Evolutionary conservation across 805 yeast genomes (phyloP), one percentile per base, ranked within the genome.

Genomic region (Teunomyces funiuensis): DNA sequence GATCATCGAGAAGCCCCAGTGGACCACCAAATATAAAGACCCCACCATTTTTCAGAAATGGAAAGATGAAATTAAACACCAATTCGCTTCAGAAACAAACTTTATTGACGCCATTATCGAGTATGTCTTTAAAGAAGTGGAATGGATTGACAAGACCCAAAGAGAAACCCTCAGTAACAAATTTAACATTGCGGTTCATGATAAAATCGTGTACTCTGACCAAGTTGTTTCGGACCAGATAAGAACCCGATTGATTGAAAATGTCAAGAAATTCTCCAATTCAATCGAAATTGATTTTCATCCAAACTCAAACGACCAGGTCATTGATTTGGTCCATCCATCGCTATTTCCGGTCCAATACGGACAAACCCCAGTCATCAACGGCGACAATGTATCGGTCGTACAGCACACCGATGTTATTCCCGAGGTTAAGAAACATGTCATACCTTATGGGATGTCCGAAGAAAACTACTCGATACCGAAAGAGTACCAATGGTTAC

Each of bases 1-100:
- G 17, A 53, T 60, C 18, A 49, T 65, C 5, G 31, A 15, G 16
- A 62, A 59, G 43, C 60, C 57, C 6, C 46, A 57, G 7, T 63
- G 68, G 69, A 42, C 51, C 45, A 9, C 33, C 1, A 61, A 62
- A 39, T 48, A 41, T 28, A 46, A 52, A 18, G 46, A 62, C 34
- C 44, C 46, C 3, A 49, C 36, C 11, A 56, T 63, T 39, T 39
- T 44, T 5, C 41, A 30, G 4, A 58, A 55, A 41, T 63, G 69
- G 69, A 50, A 36, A 37, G 25, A 30, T 4, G 68, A 63, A 25
- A 31, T 44, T 11, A 15, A 33, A 9, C 41, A 26, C 3, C 37
- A 38, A 8, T n/a, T 39, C 28, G 13, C 20, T 5, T 37, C 13
- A 17, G 31, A 19, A 28, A 38, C 50, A 1, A 16, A 7, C 9